phyloP scores from a whole-genome alignment of 1,139 yeast species.

The Sugiyamaella castrensis region DNA sequence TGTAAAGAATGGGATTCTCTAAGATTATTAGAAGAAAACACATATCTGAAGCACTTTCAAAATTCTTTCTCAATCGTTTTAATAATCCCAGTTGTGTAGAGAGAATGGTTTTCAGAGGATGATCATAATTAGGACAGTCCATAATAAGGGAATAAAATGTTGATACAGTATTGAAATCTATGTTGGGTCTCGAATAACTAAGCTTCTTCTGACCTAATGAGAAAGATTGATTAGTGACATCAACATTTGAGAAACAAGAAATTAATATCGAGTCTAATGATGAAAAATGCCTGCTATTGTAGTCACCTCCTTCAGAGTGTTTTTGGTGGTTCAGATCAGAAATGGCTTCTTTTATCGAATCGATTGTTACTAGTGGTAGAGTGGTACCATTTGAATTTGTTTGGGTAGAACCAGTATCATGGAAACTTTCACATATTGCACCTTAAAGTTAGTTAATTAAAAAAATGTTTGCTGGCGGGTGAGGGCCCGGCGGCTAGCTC shows the following conservation, averaged over 20 bases:
- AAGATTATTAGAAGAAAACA: constrained; percentile 33
- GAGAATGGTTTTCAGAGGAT: constrained; percentile 26
- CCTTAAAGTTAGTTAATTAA: too few species aligned
- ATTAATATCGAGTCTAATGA: neutral
- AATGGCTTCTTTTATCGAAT: neutral
- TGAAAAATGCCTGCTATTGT: neutral
- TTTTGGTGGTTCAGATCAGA: neutral
- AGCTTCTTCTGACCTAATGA: constrained; percentile 21
- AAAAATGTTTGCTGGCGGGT: too few species aligned
- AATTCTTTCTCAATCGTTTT: constrained; percentile 27
- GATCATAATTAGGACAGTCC: constrained; percentile 14
- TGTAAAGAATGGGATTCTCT: constrained; percentile 34
- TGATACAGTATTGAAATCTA: constrained; percentile 26
- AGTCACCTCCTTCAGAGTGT: neutral
- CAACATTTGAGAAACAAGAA: constrained; percentile 26
- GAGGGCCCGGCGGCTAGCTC: too few species aligned
- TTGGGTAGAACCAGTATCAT: constrained; percentile 23
- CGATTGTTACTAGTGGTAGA: neutral
- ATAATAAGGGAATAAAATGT: constrained; percentile 27
- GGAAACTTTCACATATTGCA: constrained; percentile 33
- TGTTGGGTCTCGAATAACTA: constrained; percentile 31
- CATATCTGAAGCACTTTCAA: constrained; percentile 29
- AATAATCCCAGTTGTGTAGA: constrained; percentile 26
- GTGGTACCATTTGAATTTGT: constrained; percentile 2
- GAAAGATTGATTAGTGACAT: constrained; percentile 30